Conservation (phyloP, 1,139 yeast species). For the Taphrina flavorubra region DNA sequence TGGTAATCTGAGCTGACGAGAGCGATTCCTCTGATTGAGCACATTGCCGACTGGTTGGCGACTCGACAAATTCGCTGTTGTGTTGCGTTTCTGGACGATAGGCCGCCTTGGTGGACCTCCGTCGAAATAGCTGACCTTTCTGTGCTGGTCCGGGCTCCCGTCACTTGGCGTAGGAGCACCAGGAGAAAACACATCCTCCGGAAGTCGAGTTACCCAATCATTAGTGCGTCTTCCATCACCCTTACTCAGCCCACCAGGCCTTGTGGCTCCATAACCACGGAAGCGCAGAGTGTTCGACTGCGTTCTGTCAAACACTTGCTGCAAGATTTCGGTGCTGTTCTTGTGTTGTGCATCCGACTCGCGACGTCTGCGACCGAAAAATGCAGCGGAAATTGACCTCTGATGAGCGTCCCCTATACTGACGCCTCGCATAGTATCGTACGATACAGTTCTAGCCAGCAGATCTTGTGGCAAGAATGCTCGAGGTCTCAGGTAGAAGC, state of each 20-base stretch:
- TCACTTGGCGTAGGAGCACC: constrained; percentile 32
- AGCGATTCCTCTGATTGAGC: not conserved
- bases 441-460: constrained; percentile 25
- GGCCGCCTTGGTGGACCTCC: constrained; percentile 30
- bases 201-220: constrained; percentile 34
- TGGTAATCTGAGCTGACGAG: not conserved
- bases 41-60: not conserved
- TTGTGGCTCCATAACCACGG: constrained; percentile 17
- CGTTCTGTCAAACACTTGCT: constrained; percentile 33
- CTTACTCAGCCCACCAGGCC: not conserved
- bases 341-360: constrained; percentile 35
- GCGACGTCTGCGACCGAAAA: constrained; percentile 35
- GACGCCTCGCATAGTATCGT: constrained; percentile 36
- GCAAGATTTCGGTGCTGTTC: constrained; percentile 18
- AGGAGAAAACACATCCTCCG: constrained; percentile 36
- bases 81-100: not conserved
- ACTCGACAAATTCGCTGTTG: constrained; percentile 5
- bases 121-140: constrained; percentile 29
- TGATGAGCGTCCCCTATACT: constrained; percentile 17
- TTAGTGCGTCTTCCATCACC: constrained; percentile 30
- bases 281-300: constrained; percentile 4
- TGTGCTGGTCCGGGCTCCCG: constrained; percentile 32
- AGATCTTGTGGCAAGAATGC: constrained; percentile 40
- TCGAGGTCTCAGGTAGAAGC: constrained; percentile 46
- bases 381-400: constrained; percentile 21